These are phyloP conservation scores for Gaultheria prostrata DNA, from an alignment of 148 eudicot genomes.

Conservation along the genomic window DNA sequence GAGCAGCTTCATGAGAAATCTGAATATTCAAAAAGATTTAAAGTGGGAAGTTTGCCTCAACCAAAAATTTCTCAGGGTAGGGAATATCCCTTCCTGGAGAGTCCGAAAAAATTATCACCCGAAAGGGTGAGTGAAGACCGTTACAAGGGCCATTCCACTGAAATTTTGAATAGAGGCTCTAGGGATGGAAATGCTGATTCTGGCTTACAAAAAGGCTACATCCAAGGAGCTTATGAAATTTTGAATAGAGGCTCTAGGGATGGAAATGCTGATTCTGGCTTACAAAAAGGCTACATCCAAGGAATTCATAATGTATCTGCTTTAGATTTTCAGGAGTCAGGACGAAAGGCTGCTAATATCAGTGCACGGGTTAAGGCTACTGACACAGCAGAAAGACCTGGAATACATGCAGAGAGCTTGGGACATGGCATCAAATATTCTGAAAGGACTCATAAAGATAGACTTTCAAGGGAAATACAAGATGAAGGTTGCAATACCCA, in stretches of 20 bases:
- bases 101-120: slow-evolving; percentile 38
- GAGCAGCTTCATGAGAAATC: slow-evolving; percentile 42
- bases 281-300: slow-evolving; percentile 34
- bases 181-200: slow-evolving; percentile 38
- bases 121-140: slow-evolving; percentile 40
- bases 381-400: slow-evolving; percentile 42
- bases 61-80: slow-evolving; percentile 32
- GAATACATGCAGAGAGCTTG: slow-evolving; percentile 31
- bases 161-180: slow-evolving; percentile 23
- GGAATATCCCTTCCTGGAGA: slow-evolving; percentile 32
- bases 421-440: slow-evolving; percentile 33
- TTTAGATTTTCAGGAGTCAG: slow-evolving; percentile 44
- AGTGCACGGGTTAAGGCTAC: slow-evolving; percentile 35
- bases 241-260: slow-evolving; percentile 31
- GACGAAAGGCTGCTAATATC: slow-evolving; percentile 37
- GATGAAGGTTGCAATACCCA: slow-evolving; percentile 38
- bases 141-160: slow-evolving; percentile 32
- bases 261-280: slow-evolving; percentile 32
- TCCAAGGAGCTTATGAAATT: no score
- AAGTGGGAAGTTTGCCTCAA: slow-evolving; percentile 44
- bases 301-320: slow-evolving; percentile 33
- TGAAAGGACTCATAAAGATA: slow-evolving; percentile 43
- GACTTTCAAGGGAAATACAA: slow-evolving; percentile 32
- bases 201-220: slow-evolving; percentile 34
- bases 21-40: slow-evolving; percentile 43